Conservation (phyloP, 1,284 basidiomycete genomes). For the Malassezia furfur region DNA sequence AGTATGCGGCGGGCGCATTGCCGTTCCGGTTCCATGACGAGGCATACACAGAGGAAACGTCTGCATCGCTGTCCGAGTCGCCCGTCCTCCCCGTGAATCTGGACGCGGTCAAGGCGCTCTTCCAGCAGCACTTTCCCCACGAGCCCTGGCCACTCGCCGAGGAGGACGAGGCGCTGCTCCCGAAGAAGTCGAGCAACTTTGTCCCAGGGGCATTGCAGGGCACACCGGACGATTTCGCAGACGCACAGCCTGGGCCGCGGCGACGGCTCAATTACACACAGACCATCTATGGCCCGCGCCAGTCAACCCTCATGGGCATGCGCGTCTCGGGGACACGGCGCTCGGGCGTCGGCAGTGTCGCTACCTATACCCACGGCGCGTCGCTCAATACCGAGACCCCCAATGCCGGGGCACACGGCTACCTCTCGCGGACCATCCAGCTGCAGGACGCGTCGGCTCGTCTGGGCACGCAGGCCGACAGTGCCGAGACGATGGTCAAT, state of each 20-base stretch:
- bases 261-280: constrained; percentile 25
- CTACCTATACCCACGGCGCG: too few species aligned
- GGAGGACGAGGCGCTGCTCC: not conserved
- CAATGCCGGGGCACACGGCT: too few species aligned
- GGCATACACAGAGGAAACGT: not conserved
- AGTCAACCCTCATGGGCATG: constrained; percentile 32
- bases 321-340: constrained; percentile 21
- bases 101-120: not conserved
- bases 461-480: not conserved
- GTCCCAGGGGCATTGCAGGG: too few species aligned
- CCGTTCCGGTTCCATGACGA: not conserved
- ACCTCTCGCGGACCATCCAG: too few species aligned
- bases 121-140: constrained; percentile 6
- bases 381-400: too few species aligned
- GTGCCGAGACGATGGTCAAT: not conserved
- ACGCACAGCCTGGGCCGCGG: not conserved
- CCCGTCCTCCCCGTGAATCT: not conserved
- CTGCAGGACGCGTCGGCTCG: too few species aligned
- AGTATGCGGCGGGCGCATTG: not conserved
- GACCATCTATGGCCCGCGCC: constrained; percentile 35
- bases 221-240: not conserved
- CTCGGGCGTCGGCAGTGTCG: not conserved
- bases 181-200: too few species aligned
- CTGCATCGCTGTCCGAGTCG: not conserved
- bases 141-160: constrained; percentile 1